Evolutionary conservation across 2,329 filamentous ascomycete genomes (phyloP), one percentile per base, ranked within the genome.

Genomic region (Sphaerulina musiva): DNA sequence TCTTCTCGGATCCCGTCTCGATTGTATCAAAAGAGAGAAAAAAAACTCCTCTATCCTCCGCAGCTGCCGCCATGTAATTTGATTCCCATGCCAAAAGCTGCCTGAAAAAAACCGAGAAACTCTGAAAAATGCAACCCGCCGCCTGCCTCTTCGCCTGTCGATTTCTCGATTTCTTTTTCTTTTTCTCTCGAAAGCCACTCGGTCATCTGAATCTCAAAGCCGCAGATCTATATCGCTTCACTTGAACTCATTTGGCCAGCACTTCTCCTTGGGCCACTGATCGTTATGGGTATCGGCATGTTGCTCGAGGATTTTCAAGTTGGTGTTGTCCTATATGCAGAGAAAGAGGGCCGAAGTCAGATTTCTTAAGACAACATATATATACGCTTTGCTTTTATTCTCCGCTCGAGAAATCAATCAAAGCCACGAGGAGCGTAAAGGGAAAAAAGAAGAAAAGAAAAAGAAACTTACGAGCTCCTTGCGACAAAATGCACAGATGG

Each of bases 181-280:
- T n/a, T n/a, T 20, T 42, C 40, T n/a, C 9, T 23, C 4, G 20
- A 20, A 20, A 20, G 2, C 20, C 20, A 20, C 20, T 20, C 20
- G 20, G 20, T 20, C 20, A 20, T 2, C 20, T 20, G 1, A 2
- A 20, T 20, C 20, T 20, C 20, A 20, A 20, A 20, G 20, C 20
- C 20, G 20, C 20, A 20, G 3, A 20, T 20, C 20, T 6, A 8
- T 26, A 4, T 23, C 14, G 31, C 39, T 52, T 20, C 49, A 56
- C 10, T 56, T 56, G 53, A 61, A 61, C 54, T 61, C 56, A 48
- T 76, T 76, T 2, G 78, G 78, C 74, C 76, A 81, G 71, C 78
- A 81, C 72, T 80, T 80, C 72, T 80, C 78, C 72, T 80, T 80
- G 0, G 77, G 68, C 78, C 78, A 80, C 57, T 75, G 75, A 26